Base-by-base conservation (phyloP, 495 filamentous ascomycete species). In the Trichocladium antarcticum region DNA sequence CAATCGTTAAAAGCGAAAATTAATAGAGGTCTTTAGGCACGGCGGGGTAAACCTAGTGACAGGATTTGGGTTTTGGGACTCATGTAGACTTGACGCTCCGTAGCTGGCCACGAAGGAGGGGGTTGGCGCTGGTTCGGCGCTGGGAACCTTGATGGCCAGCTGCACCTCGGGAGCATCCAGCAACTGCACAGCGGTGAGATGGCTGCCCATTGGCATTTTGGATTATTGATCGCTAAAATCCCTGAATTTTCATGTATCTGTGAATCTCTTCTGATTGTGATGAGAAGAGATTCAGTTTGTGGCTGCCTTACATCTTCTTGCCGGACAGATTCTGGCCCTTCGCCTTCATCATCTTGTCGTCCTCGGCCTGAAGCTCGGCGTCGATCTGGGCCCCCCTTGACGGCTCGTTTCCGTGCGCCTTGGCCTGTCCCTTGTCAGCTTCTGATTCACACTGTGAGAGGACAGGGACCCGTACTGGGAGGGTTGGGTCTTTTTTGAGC, bases 381-480 rank as follows among this genome's bases (percentile, higher is more conserved):
- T 89, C 85, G 40, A 84, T 78, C 66, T 82, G 68, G 8, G 84
- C 85, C 2, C 85, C 84, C 54, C 70, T 76, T 8, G 79, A 84
- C 8, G 85, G 85, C 57, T 80, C 62, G 52, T 87, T 82, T 7
- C 85, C 83, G 52, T 88, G 81, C 51, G 74, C 59, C 22, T 69
- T 76, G n/a, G 84, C 84, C 82, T 88, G 17, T 22, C 0, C 6
- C 6, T 3, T 7, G 38, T 42, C 20, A 41, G 41, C 21, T n/a
- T n/a, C 19, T 42, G 5, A 1, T 27, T 19, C 6, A 22, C 9
- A 34, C 6, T 6, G 42, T 7, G 29, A 34, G 15, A 15, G 16
- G 8, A 11, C 15, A 21, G 37, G n/a, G 4, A 10, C 16, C 1
- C 47, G 63, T 73, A 86, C 84, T 16, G 83, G 84, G 43, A 80